Evolutionary conservation across 2,329 filamentous ascomycete species (phyloP).

Genomic region (Penicillium sp.): DNA sequence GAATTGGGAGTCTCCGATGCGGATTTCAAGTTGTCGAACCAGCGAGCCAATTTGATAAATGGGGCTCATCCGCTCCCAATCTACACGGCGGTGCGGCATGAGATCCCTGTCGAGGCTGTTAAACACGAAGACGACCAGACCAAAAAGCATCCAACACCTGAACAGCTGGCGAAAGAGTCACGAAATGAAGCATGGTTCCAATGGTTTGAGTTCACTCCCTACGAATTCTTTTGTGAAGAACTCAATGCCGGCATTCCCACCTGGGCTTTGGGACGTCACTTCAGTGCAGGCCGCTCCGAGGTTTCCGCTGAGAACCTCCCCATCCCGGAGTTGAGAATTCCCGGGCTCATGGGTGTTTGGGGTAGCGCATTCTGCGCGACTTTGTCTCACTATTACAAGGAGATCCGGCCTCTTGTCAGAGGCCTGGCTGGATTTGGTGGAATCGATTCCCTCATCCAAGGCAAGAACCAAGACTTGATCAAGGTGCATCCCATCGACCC

Average conservation of each 20-base stretch:
- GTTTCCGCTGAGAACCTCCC: conserved; percentile 57
- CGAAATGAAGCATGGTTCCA: conserved; percentile 79
- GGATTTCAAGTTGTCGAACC: conserved; percentile 87
- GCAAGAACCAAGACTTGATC: conserved; percentile 70
- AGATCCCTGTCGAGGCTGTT: conserved; percentile 60
- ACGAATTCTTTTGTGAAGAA: conserved; percentile 92
- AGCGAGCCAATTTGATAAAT: conserved; percentile 63
- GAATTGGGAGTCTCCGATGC: conserved; percentile 65
- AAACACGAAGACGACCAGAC: conserved; percentile 27
- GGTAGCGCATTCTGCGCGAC: conserved; percentile 95
- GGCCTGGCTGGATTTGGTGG: conserved; percentile 65
- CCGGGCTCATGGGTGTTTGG: conserved; percentile 85
- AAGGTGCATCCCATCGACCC: conserved; percentile 94
- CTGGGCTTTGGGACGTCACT: conserved; percentile 81
- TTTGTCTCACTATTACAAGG: conserved; percentile 88
- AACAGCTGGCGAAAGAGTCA: conserved; percentile 40
- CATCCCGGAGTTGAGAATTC: conserved; percentile 73
- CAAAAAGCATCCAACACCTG: conserved; percentile 24
- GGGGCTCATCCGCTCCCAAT: conserved; percentile 83
- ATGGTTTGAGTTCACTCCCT: conserved; percentile 93
- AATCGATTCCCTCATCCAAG: conserved; percentile 73
- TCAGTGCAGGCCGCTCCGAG: conserved; percentile 61
- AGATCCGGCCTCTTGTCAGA: conserved; percentile 72
- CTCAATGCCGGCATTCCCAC: conserved; percentile 85
- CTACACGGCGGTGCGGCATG: conserved; percentile 89